Conservation (phyloP, 139 green algal genomes). For the Haematococcus sp. region DNA sequence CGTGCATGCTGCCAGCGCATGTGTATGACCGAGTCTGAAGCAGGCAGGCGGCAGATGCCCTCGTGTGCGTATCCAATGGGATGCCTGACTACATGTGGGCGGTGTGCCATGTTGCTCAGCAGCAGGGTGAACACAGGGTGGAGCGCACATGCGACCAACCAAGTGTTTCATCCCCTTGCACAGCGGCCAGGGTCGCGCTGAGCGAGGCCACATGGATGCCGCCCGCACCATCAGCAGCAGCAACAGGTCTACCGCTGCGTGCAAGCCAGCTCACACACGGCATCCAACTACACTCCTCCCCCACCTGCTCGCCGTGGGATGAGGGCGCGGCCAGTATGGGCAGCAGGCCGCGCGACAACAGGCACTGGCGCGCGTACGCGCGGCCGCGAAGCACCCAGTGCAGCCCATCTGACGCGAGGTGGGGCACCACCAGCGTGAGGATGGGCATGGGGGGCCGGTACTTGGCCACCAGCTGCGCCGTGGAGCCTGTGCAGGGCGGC, state of each 20-base stretch:
- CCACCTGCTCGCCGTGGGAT: slow-evolving; percentile 42
- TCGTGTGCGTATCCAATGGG: no score
- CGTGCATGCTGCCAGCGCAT: background rate
- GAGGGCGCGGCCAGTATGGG: slow-evolving; percentile 80
- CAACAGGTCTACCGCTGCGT: no score
- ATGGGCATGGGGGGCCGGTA: slow-evolving; percentile 86
- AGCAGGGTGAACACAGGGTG: no score
- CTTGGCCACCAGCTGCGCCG: slow-evolving; percentile 82
- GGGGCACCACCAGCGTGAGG: slow-evolving; percentile 82
- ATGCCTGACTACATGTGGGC: background rate
- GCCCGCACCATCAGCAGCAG: no score
- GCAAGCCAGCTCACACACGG: no score
- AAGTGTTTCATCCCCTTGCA: no score
- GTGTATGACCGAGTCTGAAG: background rate
- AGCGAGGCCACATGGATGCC: no score
- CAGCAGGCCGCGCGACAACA: slow-evolving; percentile 73
- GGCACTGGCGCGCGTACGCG: slow-evolving; percentile 70
- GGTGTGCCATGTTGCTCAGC: no score
- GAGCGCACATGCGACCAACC: no score
- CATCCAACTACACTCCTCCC: no score
- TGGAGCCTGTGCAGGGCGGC: slow-evolving; percentile 59
- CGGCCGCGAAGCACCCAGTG: slow-evolving; percentile 70
- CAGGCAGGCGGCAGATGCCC: no score
- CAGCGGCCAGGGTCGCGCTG: no score
- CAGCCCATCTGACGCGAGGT: slow-evolving; percentile 69